Evolutionary conservation across 768 basidiomycete genomes (phyloP), one percentile per base, ranked within the genome.

Genomic region (Lactarius pseudohatsudake): DNA sequence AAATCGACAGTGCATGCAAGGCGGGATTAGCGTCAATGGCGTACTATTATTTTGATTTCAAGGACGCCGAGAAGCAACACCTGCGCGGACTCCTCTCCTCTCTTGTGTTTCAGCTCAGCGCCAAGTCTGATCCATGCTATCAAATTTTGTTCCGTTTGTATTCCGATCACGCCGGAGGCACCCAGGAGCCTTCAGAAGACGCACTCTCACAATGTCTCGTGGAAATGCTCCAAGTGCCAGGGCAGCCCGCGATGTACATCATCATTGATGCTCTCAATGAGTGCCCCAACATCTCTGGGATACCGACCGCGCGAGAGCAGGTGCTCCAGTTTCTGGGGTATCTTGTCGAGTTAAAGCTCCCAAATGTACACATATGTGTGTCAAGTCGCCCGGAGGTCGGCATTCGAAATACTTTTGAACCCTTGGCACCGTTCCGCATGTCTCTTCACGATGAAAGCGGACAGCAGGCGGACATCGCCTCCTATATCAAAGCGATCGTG

Each of bases 11-110:
- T 7, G 26, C 41, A 30, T 26, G 26, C 40, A 41, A 32, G 13
- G 36, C 38, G 0, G 64, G 64, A 16, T 22, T 26, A 9, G 64
- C 58, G 4, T 54, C 32, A 18, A 47, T 65, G 7, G 58, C 59
- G 1, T 65, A 53, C 50, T 60, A 45, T 20, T 65, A 59, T 36
- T 65, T 45, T 10, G 64, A 59, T 26, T 65, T 65, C 30, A 53
- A 58, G 30, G 58, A 59, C 5, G n/a, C 38, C 3, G 6, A 59
- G 57, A 64, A 64, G 30, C 57, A 54, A 30, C 11, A 41, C 9
- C n/a, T 13, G 0, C 64, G 22, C 1, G 64, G 53, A 2, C 22
- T 65, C 1, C 58, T 65, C 13, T 59, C 64, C 9, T 65, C 64
- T 18, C 30, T 59, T 3, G 28, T 65, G 0, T 15, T 32, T 16